Base-by-base conservation (phyloP, 495 filamentous ascomycete species). In the Pyrenopolyporus hunteri region DNA sequence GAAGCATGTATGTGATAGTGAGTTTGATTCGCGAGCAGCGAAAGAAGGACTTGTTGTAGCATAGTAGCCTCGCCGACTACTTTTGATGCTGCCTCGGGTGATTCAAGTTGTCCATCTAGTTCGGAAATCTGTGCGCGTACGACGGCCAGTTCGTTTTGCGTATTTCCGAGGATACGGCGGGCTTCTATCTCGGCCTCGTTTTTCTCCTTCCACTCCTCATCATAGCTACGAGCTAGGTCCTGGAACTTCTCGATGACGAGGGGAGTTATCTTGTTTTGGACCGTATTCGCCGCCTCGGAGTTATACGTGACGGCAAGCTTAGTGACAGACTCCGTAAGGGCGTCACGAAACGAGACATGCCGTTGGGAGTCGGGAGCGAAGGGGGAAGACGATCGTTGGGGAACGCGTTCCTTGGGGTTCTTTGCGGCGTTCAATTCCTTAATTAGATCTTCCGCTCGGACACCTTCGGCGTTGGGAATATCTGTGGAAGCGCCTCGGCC, bases 401-500 rank as follows among this genome's bases (percentile, higher is more conserved):
- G 81, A 1, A 54, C 61, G 7, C 77, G 78, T 11, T 78, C 70
- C 23, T 70, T 68, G 32, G 74, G 76, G 37, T 78, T 76, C 36
- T 74, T 80, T 17, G 76, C 72, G 0, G 74, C 75, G 57, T 87
- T 86, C 33, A 87, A 65, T 53, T 81, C 79, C 66, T 76, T 80
- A 56, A 92, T 87, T 23, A 95, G 76, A 43, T 89, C 83, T 52
- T 91, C 85, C 6, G 91, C 92, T 0, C 90, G 89, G 53, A 93
- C 80, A 17, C 91, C 89, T 39, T 88, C 81, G 50, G 84, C 75
- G 69, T 98, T 98, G 8, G 83, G 79, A 20, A 97, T 87, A 61
- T 97, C 87, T 2, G 89, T 87, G 8, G 85, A 76, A 6, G 87
- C 89, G n/a, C 85, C 83, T 22, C 87, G 82, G 25, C 86, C 88